Conservation (phyloP, 768 basidiomycete species). For the Calocybe indica region DNA sequence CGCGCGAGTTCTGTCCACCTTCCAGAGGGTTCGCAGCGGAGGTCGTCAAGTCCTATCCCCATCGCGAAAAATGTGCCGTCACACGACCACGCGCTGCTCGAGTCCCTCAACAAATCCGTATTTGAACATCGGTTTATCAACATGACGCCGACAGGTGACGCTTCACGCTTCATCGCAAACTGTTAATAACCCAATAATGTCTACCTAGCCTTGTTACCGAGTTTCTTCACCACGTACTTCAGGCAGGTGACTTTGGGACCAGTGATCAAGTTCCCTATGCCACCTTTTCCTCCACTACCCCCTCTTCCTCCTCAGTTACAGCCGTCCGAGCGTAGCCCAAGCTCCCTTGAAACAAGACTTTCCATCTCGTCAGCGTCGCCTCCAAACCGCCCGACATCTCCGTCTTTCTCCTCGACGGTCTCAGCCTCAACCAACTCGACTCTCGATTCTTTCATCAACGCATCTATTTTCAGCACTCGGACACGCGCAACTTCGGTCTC, state of each 20-base stretch:
- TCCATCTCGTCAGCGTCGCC: conserved; percentile 7
- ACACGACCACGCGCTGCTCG: conserved; percentile 69
- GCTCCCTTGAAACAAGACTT: conserved; percentile 13
- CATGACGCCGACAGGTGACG: conserved; percentile 58
- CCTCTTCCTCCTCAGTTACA: conserved; percentile 39
- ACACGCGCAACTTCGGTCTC: conserved; percentile 26
- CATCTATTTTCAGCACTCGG: conserved; percentile 18
- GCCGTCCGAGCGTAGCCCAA: too few relatives aligned
- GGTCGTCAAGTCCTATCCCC: conserved; percentile 25
- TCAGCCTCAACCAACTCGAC: conserved; percentile 33
- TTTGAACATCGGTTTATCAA: conserved; percentile 73
- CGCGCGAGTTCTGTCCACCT: conserved; percentile 44
- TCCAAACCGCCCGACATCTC: conserved; percentile 34
- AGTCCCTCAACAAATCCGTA: conserved; percentile 59
- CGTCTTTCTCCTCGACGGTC: conserved; percentile 48
- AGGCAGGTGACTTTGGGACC: conserved; percentile 58
- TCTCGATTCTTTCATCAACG: conserved; percentile 15
- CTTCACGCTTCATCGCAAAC: background rate
- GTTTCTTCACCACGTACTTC: conserved; percentile 68
- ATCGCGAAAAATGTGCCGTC: conserved; percentile 24
- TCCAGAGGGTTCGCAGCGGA: conserved; percentile 39
- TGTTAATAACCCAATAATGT: background rate
- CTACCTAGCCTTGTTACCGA: conserved; percentile 53
- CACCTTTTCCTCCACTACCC: conserved; percentile 58
- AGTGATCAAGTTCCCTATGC: conserved; percentile 61